A percentile compares a stretch with the other conserved stretches of the same genome.
Evolutionary conservation across 169 alveolate genomes (phyloP).

Genomic region (Eimeria falciformis): DNA sequence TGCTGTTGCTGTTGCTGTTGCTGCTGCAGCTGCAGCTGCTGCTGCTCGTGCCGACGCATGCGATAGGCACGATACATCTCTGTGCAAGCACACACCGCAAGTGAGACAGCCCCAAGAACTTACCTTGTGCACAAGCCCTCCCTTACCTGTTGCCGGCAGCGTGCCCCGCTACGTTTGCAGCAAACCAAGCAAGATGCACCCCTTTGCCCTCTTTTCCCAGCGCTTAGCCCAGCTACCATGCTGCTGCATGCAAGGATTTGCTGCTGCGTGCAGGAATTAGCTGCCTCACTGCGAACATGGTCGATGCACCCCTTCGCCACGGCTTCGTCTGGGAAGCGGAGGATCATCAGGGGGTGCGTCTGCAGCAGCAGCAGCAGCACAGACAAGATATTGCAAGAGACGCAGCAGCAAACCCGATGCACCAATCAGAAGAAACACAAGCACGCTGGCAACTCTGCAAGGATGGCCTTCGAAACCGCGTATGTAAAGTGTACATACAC

Average conservation of each 20-base stretch:
- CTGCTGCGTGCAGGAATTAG: not conserved
- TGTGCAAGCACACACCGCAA: not conserved
- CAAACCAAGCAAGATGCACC: not conserved
- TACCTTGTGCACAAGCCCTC: not conserved
- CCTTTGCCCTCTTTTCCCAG: not conserved
- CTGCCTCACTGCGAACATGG: constrained; percentile 56
- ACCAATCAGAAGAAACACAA: not conserved
- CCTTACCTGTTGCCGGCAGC: not conserved
- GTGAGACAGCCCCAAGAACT: not conserved
- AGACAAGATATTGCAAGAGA: not conserved
- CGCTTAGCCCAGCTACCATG: not conserved
- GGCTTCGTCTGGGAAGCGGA: constrained; percentile 63
- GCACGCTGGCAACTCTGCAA: not conserved
- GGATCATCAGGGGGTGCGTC: constrained; percentile 76
- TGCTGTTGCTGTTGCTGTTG: not conserved
- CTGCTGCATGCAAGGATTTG: not conserved
- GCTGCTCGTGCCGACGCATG: constrained; percentile 64
- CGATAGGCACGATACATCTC: constrained; percentile 62
- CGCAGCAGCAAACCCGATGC: not conserved
- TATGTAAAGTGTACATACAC: too few relatives aligned
- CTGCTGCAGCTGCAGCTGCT: constrained; percentile 34
- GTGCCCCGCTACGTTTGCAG: not conserved
- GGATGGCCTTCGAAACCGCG: too few relatives aligned
- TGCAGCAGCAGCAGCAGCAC: constrained; percentile 9
- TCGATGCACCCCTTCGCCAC: constrained; percentile 74